phyloP scores from a whole-genome alignment of 1,139 yeast species.

The Sugiyamaella neomexicana region DNA sequence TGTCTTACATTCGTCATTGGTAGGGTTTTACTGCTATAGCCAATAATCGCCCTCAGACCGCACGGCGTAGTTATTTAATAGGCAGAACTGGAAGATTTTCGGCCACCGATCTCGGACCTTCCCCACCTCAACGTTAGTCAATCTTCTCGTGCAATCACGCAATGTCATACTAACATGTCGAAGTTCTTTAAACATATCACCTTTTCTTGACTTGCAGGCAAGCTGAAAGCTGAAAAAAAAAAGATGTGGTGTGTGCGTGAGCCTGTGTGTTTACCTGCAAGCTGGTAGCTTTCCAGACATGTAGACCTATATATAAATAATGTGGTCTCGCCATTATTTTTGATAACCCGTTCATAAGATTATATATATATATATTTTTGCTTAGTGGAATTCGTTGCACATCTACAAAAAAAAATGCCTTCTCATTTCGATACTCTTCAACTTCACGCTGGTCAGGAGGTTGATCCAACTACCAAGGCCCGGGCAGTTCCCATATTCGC shows the following conservation, averaged over 20 bases:
- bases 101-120: background rate
- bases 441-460: slow-evolving; percentile 86
- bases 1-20: background rate
- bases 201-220: background rate
- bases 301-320: background rate
- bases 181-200: background rate
- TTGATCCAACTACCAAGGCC: slow-evolving; percentile 58
- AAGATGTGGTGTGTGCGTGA: background rate
- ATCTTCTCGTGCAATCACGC: slow-evolving; percentile 12
- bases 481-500: slow-evolving; percentile 90
- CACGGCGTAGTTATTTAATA: background rate
- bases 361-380: background rate
- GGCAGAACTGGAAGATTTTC: background rate
- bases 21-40: background rate
- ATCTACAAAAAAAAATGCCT: slow-evolving; percentile 28
- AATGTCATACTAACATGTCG: background rate
- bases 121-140: background rate
- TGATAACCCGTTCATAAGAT: background rate
- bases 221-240: background rate
- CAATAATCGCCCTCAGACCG: background rate
- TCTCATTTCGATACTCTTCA: slow-evolving; percentile 84
- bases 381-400: background rate
- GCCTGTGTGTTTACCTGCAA: background rate
- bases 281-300: background rate
- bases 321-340: background rate